These are phyloP conservation scores for Oenanthe javanica DNA, from an alignment of 140 eudicot species.

Conservation along the genomic window DNA sequence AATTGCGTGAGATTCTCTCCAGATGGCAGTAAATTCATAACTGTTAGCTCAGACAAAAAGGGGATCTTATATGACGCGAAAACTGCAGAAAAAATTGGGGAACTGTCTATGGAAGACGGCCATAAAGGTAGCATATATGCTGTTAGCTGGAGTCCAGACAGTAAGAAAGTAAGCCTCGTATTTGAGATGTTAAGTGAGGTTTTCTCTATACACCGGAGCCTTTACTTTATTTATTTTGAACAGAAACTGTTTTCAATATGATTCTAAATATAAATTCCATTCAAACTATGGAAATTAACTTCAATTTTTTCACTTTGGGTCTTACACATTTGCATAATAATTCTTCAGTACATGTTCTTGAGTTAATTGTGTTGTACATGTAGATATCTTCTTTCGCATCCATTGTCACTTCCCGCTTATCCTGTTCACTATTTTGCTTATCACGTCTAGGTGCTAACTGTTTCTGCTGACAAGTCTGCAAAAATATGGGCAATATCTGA, in stretches of 20 bases:
- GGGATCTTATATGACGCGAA: constrained; percentile 83
- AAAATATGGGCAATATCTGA: constrained; percentile 80
- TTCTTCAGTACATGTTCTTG: neutral
- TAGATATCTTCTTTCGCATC: neutral
- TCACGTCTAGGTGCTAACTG: constrained; percentile 63
- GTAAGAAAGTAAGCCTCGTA: constrained; percentile 53
- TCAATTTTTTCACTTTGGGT: neutral
- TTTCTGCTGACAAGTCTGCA: constrained; percentile 96
- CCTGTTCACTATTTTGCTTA: neutral
- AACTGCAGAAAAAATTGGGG: constrained; percentile 78
- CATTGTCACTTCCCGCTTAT: constrained; percentile 2
- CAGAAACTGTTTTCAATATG: neutral
- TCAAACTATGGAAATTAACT: neutral
- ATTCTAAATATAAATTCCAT: neutral
- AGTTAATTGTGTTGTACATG: neutral
- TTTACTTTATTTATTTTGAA: neutral
- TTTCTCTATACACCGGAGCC: too few species aligned
- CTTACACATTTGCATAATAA: neutral
- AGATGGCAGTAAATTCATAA: constrained; percentile 86
- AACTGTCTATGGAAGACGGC: constrained; percentile 68
- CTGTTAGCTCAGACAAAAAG: constrained; percentile 90
- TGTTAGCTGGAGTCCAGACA: constrained; percentile 96
- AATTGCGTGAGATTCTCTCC: constrained; percentile 95
- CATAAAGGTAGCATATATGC: constrained; percentile 98
- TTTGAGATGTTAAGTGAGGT: neutral